Evolutionary conservation across 2,329 filamentous ascomycete genomes (phyloP).

Genomic region (Remersonia thermophila): DNA sequence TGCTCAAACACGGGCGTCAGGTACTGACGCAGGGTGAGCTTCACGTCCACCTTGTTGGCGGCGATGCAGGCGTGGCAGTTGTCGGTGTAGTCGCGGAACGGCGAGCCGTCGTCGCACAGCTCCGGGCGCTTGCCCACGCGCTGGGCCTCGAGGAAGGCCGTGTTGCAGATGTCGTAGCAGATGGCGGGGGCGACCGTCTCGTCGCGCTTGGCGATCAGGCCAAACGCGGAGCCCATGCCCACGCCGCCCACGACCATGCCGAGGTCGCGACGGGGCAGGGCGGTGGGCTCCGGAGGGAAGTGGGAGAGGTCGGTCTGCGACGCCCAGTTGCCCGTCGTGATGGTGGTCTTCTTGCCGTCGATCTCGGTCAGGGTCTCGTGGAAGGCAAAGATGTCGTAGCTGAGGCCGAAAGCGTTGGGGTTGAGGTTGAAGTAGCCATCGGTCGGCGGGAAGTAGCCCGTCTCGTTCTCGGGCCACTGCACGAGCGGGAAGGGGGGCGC

Average conservation of each 20-base stretch:
- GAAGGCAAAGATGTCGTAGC: constrained; percentile 47
- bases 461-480: constrained; percentile 33
- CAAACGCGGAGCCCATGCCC: constrained; percentile 16
- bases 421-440: constrained; percentile 54
- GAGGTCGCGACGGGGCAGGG: constrained; percentile 6
- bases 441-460: constrained; percentile 38
- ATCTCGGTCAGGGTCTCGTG: constrained; percentile 25
- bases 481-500: constrained; percentile 27
- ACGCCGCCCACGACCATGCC: constrained; percentile 9
- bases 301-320: constrained; percentile 37
- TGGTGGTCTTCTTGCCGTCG: constrained; percentile 28
- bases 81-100: constrained; percentile 27
- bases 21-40: constrained; percentile 23
- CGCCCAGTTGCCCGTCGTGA: constrained; percentile 43
- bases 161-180: constrained; percentile 44
- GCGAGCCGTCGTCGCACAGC: constrained; percentile 35
- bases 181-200: constrained; percentile 27
- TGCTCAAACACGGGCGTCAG: constrained; percentile 29
- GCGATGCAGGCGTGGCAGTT: constrained; percentile 33
- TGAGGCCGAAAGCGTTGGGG: constrained; percentile 49
- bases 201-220: constrained; percentile 30
- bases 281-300: constrained; percentile 21
- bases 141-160: constrained; percentile 34
- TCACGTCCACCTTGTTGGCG: constrained; percentile 15
- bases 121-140: constrained; percentile 31